Percentiles rank a stretch among this genome's conserved stretches.
Conservation (phyloP, 2,329 filamentous ascomycete genomes). For the Cladophialophora bantiana region DNA sequence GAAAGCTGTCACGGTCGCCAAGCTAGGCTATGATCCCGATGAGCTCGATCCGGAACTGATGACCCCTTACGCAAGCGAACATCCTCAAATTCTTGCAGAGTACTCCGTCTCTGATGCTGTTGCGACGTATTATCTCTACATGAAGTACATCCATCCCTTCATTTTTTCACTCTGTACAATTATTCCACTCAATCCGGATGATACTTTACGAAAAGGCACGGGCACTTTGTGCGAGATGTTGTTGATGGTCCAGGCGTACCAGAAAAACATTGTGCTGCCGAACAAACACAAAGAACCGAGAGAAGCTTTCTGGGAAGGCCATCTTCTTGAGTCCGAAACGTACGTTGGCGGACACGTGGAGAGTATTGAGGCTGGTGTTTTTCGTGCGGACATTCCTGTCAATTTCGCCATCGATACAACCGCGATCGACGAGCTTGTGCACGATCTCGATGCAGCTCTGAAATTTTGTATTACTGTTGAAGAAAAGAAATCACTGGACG, state of each 20-base stretch:
- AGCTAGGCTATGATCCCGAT: constrained; percentile 97
- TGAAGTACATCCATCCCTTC: constrained; percentile 99
- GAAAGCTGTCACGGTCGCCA: constrained; percentile 96
- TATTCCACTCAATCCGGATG: constrained; percentile 88
- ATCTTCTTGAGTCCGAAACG: constrained; percentile 93
- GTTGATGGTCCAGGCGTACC: constrained; percentile 96
- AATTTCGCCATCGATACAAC: constrained; percentile 89
- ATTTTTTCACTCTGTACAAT: constrained; percentile 99
- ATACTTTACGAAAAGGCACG: constrained; percentile 91
- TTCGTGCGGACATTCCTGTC: constrained; percentile 92
- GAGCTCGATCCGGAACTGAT: constrained; percentile 97
- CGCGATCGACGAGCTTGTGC: constrained; percentile 86
- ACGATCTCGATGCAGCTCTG: constrained; percentile 85
- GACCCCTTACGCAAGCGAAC: constrained; percentile 85
- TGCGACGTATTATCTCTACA: constrained; percentile 98
- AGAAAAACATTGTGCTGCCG: constrained; percentile 87
- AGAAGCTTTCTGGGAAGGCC: constrained; percentile 95
- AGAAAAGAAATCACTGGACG: constrained; percentile 80
- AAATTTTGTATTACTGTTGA: constrained; percentile 86
- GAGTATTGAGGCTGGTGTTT: constrained; percentile 98
- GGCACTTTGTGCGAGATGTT: constrained; percentile 99
- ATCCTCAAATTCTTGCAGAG: constrained; percentile 91
- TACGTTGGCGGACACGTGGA: constrained; percentile 99
- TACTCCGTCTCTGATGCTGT: constrained; percentile 99
- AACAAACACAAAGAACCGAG: constrained; percentile 94